Evolutionary conservation across 2,329 filamentous ascomycete genomes (phyloP).

Genomic region (Diaporthe destruens): DNA sequence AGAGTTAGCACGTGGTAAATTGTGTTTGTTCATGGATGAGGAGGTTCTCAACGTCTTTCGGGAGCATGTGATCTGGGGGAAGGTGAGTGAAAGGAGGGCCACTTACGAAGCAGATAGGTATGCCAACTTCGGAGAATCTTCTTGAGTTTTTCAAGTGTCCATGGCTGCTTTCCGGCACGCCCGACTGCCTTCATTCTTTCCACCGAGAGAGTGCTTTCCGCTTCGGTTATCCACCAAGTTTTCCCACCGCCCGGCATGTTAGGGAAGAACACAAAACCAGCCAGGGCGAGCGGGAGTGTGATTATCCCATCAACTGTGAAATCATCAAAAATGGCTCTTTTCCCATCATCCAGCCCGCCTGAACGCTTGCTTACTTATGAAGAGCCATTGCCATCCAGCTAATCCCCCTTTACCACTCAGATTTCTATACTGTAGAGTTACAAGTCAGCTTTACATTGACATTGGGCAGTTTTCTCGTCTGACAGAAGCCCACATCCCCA

Average conservation of each 20-base stretch:
- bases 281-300: slow-evolving; percentile 64
- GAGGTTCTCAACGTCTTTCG: not conserved
- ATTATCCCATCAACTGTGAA: slow-evolving; percentile 61
- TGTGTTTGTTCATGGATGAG: too few species aligned
- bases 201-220: slow-evolving; percentile 52
- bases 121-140: slow-evolving; percentile 55
- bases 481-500: too few species aligned
- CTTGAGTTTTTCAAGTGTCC: slow-evolving; percentile 47
- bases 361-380: slow-evolving; percentile 42
- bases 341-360: too few species aligned
- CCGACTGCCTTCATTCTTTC: slow-evolving; percentile 47
- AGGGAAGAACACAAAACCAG: slow-evolving; percentile 63
- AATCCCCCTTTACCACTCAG: slow-evolving; percentile 58
- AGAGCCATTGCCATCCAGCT: slow-evolving; percentile 61
- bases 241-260: slow-evolving; percentile 57
- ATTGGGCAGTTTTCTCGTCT: not conserved
- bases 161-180: slow-evolving; percentile 22
- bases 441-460: not conserved
- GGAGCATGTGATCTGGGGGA: not conserved
- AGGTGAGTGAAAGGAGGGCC: not conserved
- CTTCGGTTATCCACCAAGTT: slow-evolving; percentile 53
- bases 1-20: not conserved
- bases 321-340: too few species aligned
- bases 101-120: slow-evolving; percentile 53
- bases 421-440: slow-evolving; percentile 46